These are phyloP conservation scores for Neurospora cerealis DNA, from an alignment of 495 filamentous ascomycete genomes.

Conservation along the genomic window DNA sequence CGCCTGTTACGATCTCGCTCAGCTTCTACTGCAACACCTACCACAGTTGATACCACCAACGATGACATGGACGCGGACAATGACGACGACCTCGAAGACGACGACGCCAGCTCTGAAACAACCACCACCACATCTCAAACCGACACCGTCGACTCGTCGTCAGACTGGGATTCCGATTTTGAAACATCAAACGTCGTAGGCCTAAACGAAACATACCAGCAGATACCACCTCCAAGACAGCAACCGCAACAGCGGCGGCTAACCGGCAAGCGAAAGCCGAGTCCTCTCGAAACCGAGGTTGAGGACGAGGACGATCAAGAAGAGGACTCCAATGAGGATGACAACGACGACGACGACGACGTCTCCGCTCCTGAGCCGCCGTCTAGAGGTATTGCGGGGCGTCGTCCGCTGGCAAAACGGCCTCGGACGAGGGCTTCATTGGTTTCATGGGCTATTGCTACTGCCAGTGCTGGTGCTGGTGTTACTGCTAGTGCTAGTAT, in stretches of 20 bases:
- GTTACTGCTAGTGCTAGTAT: background rate
- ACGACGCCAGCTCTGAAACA: background rate
- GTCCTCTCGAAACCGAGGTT: slow-evolving; percentile 6
- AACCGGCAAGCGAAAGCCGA: background rate
- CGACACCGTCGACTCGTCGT: background rate
- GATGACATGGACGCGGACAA: background rate
- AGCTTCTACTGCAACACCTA: background rate
- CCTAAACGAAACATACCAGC: background rate
- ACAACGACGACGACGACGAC: background rate
- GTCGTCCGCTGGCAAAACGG: background rate
- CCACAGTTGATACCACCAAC: background rate
- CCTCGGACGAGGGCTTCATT: background rate
- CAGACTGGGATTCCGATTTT: background rate
- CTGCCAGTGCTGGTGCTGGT: background rate
- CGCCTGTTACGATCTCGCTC: background rate
- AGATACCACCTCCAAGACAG: background rate
- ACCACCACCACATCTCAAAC: background rate
- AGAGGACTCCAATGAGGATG: background rate
- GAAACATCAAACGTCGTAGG: background rate
- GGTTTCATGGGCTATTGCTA: background rate
- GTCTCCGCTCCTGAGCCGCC: background rate
- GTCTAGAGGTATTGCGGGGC: background rate
- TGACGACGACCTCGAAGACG: background rate
- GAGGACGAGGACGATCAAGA: slow-evolving; percentile 1
- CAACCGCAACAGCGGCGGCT: background rate